A percentile compares a stretch with the other conserved stretches of the same genome.
Evolutionary conservation across 148 eudicot species (phyloP).

Genomic region (Pharnaceum exiguum): DNA sequence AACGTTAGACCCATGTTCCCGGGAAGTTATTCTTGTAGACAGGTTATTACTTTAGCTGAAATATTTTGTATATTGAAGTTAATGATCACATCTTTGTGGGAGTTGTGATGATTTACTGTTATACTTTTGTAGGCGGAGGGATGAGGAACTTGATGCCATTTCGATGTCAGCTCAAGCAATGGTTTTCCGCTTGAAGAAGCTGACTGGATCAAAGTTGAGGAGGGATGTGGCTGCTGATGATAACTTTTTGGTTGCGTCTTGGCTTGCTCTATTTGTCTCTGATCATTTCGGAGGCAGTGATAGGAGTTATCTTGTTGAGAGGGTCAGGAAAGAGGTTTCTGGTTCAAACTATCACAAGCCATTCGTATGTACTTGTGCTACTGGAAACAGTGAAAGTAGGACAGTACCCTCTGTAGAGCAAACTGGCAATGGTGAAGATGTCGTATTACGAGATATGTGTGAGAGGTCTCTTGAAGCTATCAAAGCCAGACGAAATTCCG

Average conservation of each 20-base stretch:
- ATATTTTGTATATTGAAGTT: not conserved
- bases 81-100: not conserved
- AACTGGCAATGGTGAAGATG: conserved; percentile 43
- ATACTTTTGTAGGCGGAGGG: conserved; percentile 56
- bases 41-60: conserved; percentile 33
- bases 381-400: conserved; percentile 48
- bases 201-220: conserved; percentile 36
- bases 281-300: conserved; percentile 97
- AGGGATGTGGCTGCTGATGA: conserved; percentile 34
- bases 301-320: conserved; percentile 53
- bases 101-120: not conserved
- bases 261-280: conserved; percentile 96
- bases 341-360: conserved; percentile 82
- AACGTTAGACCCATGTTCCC: conserved; percentile 52
- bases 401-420: conserved; percentile 27
- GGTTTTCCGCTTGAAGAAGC: conserved; percentile 52
- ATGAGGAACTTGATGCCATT: conserved; percentile 75
- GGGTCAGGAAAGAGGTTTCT: conserved; percentile 66
- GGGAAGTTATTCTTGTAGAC: conserved; percentile 90
- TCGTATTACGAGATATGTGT: conserved; percentile 53
- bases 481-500: conserved; percentile 61
- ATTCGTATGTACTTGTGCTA: conserved; percentile 83
- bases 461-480: conserved; percentile 62
- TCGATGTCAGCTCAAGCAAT: conserved; percentile 61
- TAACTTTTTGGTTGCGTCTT: conserved; percentile 69